These are phyloP conservation scores for Psilocybe sp. DNA, from an alignment of 768 basidiomycete species.

Conservation along the genomic window DNA sequence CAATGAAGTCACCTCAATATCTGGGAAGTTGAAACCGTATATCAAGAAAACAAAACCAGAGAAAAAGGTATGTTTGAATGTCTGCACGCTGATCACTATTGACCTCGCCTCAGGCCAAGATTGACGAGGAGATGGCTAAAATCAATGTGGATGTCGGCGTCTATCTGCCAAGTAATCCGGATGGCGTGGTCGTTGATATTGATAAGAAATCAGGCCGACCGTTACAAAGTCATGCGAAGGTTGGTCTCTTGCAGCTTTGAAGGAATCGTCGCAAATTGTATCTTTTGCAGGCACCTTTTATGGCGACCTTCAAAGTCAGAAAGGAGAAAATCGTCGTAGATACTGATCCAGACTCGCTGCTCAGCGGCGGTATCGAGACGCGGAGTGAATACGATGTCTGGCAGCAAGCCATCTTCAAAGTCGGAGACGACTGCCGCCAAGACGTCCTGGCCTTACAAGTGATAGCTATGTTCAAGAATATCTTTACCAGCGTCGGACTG, in stretches of 20 bases:
- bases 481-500: conserved; percentile 86
- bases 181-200: conserved; percentile 94
- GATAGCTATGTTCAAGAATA: conserved; percentile 99
- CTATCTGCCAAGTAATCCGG: conserved; percentile 96
- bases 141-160: conserved; percentile 92
- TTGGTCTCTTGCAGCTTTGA: conserved; percentile 22
- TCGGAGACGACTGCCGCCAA: conserved; percentile 98
- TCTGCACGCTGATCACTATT: background rate
- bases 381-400: conserved; percentile 80
- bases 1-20: conserved; percentile 95
- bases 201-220: conserved; percentile 96
- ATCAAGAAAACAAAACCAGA: conserved; percentile 95
- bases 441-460: conserved; percentile 96
- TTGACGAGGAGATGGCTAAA: conserved; percentile 99
- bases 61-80: conserved; percentile 69
- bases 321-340: conserved; percentile 74
- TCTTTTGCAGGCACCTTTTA: conserved; percentile 86
- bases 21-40: conserved; percentile 93
- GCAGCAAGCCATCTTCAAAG: conserved; percentile 99
- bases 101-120: conserved; percentile 71
- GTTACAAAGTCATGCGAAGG: conserved; percentile 97
- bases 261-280: background rate
- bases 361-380: conserved; percentile 59
- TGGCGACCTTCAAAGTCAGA: conserved; percentile 99
- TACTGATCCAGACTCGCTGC: conserved; percentile 69